Evolutionary conservation across 1,284 basidiomycete genomes (phyloP), one percentile per base, ranked within the genome.

Genomic region (Rhodotorula sp.): DNA sequence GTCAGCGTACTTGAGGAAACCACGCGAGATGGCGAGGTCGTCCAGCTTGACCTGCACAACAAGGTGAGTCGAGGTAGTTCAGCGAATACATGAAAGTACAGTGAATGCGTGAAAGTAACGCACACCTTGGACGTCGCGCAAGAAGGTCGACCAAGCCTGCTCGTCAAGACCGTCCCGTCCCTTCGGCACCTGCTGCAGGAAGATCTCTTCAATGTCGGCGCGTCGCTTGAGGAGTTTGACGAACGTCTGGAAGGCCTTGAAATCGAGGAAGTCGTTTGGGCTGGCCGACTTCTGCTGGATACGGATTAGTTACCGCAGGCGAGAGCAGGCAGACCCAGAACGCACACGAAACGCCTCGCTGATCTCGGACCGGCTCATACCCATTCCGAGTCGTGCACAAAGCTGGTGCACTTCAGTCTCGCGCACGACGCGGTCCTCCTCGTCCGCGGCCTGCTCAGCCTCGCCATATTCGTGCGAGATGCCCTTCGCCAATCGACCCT

Each of bases 191-290:
- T 90, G 78, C 3, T 46, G 7, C 1, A 36, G 22, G 47, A 67
- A 74, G 62, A 82, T 78, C 2, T 82, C 77, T 62, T 90, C 88
- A 4, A 98, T 81, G 73, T 98, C 95, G 0, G 89, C 87, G 29
- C 94, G 85, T 2, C 86, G 84, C 78, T 95, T 95, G 51, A 96
- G 84, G 11, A 90, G 82, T 78, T 89, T 90, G 74, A 97, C 91
- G 72, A 98, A 94, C 22, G 83, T 83, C 72, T 90, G 89, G 78
- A 98, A 98, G 70, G 90, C 89, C 4, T 84, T 79, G 78, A 94
- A 93, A 79, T 94, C 88, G 51, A 99, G 86, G 71, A 84, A 90
- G 6, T 86, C 86, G n/a, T 84, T 81, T 53, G 86, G 82, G 8
- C 79, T 79, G 78, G 94, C 92, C 2, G 90, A 89, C 82, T 87